Evolutionary conservation across 345 rosid species (phyloP).

Genomic region (Eucalyptus paniculata): DNA sequence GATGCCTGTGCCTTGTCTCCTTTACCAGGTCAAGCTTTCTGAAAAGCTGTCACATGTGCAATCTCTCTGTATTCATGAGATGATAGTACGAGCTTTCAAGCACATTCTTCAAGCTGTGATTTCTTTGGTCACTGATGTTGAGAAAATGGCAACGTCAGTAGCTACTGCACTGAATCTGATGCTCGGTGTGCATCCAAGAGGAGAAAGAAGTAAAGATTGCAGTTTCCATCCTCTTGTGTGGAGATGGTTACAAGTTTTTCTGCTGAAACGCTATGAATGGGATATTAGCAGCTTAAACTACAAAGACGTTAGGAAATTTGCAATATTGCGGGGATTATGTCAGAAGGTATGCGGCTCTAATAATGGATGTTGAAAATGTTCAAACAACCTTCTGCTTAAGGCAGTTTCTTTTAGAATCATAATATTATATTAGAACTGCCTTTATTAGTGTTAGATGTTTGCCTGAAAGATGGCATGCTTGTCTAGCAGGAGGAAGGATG

Average conservation of each 20-base stretch:
- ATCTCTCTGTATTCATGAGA: constrained; percentile 93
- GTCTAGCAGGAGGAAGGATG: not conserved
- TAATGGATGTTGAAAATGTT: not conserved
- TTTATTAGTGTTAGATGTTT: not conserved
- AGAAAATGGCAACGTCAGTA: constrained; percentile 53
- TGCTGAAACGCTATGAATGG: constrained; percentile 90
- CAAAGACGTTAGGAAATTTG: constrained; percentile 85
- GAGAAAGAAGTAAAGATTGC: constrained; percentile 24
- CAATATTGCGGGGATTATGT: constrained; percentile 85
- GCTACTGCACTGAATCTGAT: constrained; percentile 88
- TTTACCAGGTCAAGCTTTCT: constrained; percentile 77
- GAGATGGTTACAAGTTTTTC: constrained; percentile 83
- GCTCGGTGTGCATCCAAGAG: constrained; percentile 69
- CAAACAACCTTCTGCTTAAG: not conserved
- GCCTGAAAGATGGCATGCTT: not conserved
- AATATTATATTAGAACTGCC: not conserved
- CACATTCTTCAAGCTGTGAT: constrained; percentile 85
- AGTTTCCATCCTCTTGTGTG: constrained; percentile 62
- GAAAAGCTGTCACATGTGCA: constrained; percentile 93
- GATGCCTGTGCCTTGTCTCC: not conserved
- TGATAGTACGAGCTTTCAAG: constrained; percentile 94
- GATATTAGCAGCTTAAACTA: constrained; percentile 64
- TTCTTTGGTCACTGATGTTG: constrained; percentile 49
- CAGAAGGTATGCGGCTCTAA: constrained; percentile 56
- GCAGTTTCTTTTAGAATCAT: not conserved